Evolutionary conservation across 345 rosid genomes (phyloP).

Genomic region (Brassica cretica): DNA sequence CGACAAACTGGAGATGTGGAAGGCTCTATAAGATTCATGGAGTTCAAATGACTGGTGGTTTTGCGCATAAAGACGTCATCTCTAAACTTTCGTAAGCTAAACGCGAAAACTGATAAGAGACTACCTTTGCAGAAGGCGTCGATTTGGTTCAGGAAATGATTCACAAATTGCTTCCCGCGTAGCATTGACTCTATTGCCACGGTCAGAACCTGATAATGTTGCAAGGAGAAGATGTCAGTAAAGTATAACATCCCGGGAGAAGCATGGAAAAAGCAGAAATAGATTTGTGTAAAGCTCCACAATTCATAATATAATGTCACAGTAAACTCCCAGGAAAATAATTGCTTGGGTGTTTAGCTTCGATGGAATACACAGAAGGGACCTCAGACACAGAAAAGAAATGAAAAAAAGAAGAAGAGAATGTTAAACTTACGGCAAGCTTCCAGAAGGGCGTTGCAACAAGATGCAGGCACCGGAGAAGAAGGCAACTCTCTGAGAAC

Average conservation of each 20-base stretch:
- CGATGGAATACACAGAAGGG: not conserved
- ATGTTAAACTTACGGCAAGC: constrained; percentile 81
- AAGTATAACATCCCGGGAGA: not conserved
- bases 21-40: not conserved
- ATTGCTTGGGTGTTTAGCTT: not conserved
- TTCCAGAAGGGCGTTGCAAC: constrained; percentile 92
- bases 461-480: constrained; percentile 97
- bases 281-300: not conserved
- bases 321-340: constrained; percentile 1
- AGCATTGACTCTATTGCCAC: constrained; percentile 65
- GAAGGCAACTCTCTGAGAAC: constrained; percentile 95
- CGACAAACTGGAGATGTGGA: not conserved
- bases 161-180: constrained; percentile 88
- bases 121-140: constrained; percentile 90
- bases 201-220: constrained; percentile 63
- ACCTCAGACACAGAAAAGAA: not conserved
- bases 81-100: constrained; percentile 3
- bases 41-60: constrained; percentile 2
- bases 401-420: constrained; percentile 11
- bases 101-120: constrained; percentile 3
- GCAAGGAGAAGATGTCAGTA: not conserved
- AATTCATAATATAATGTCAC: constrained; percentile 10
- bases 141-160: constrained; percentile 98
- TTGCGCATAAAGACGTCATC: not conserved
- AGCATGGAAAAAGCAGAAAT: not conserved